These are phyloP conservation scores for Dendrocalamus sinicus DNA, from an alignment of 176 grass and related monocot genomes.

Conservation along the genomic window DNA sequence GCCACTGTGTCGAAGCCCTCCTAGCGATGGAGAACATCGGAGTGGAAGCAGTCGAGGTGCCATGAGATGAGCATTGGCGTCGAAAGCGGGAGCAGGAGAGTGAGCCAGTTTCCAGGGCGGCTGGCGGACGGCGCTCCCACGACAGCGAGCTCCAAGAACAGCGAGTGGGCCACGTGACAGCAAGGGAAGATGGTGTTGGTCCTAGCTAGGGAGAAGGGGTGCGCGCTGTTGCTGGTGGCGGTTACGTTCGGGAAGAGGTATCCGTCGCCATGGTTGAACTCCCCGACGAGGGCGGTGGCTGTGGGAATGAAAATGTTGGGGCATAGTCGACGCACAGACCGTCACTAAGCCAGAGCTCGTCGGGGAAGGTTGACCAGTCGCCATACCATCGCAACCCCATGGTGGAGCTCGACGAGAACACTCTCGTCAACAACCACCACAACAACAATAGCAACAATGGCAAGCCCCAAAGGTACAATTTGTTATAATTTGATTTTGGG, in stretches of 20 bases:
- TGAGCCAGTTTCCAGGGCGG: slow-evolving; percentile 59
- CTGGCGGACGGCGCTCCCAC: slow-evolving; percentile 36
- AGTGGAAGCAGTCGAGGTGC: too few species aligned
- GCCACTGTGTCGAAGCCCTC: too few species aligned
- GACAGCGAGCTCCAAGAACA: background rate
- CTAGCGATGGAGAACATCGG: too few species aligned
- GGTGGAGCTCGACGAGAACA: slow-evolving; percentile 77
- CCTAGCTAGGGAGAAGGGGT: slow-evolving; percentile 69
- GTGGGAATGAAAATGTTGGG: slow-evolving; percentile 56
- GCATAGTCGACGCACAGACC: slow-evolving; percentile 44
- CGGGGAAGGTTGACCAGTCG: slow-evolving; percentile 76
- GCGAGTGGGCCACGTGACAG: slow-evolving; percentile 26
- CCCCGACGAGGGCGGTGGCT: slow-evolving; percentile 48
- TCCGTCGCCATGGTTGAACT: slow-evolving; percentile 73
- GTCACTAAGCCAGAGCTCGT: slow-evolving; percentile 77
- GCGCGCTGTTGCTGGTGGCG: slow-evolving; percentile 45
- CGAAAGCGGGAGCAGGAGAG: too few species aligned
- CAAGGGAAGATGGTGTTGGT: slow-evolving; percentile 84
- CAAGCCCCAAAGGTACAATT: slow-evolving; percentile 59
- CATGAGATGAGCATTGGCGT: too few species aligned
- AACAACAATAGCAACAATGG: slow-evolving; percentile 13
- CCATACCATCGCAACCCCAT: slow-evolving; percentile 74
- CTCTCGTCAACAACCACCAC: slow-evolving; percentile 9
- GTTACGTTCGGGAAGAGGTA: slow-evolving; percentile 54
- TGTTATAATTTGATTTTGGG: background rate